Evolutionary conservation across 2,329 filamentous ascomycete species (phyloP), one percentile per base, ranked within the genome.

Genomic region (Phaeosphaeriaceae sp.): DNA sequence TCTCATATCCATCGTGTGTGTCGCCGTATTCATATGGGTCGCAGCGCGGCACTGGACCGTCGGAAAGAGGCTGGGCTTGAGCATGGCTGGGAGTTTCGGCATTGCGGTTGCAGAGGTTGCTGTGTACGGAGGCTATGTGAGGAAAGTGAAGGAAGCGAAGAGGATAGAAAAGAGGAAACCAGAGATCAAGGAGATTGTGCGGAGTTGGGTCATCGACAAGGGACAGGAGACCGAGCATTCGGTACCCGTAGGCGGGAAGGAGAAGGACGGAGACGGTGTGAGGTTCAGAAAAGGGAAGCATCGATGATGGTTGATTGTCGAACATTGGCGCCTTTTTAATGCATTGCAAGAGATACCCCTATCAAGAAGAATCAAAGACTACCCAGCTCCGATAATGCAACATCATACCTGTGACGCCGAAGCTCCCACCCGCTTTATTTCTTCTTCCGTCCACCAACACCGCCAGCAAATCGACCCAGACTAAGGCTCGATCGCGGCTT

Each of bases 1-100:
- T 51, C 80, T 97, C 41, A 83, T 97, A 53, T 96, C 92, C 51
- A 91, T 97, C 53, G 81, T 94, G 2, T 91, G 93, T 46, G 91
- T 90, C 51, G 90, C 88, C 2, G 88, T 85, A 2, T 91, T 90
- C 7, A 84, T 95, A 33, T 95, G 91, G 91, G 83, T 93, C n/a
- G 85, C 85, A 17, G 89, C 89, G 1, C 83, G 88, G 51, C 91
- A 90, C 84, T 94, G 91, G 91, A 89, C 84, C 61, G 85, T 89
- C 1, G 88, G 91, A 0, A 84, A 87, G 45, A 81, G 91, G 24
- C 72, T 95, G 59, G 89, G 90, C 41, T 76, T 93, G 50, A 89
- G 89, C 31, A 83, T 95, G 80, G 86, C 85, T 7, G 90, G 91
- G 1, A 89, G 88, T 59, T 78, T 89, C 1, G 70, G 91, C 0